Conservation (phyloP, 23 red algal species). For the Rhodosorus marinus region DNA sequence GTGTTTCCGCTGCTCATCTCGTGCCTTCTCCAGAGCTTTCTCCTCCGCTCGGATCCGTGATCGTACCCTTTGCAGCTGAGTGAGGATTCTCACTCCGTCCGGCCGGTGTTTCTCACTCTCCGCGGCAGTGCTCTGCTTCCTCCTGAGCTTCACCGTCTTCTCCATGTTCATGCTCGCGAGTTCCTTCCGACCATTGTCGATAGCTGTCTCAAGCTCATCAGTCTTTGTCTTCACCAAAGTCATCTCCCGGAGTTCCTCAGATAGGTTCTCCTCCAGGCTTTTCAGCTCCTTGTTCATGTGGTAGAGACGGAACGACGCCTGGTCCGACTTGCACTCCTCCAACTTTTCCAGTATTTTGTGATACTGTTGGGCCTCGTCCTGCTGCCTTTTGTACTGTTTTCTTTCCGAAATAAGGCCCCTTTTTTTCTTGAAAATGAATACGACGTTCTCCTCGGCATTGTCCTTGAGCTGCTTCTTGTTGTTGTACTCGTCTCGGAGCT, state of each 20-base stretch:
- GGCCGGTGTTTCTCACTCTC: slow-evolving; percentile 49
- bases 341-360: slow-evolving; percentile 32
- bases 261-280: slow-evolving; percentile 11
- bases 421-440: slow-evolving; percentile 39
- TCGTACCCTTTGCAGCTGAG: slow-evolving; percentile 11
- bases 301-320: slow-evolving; percentile 58
- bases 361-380: slow-evolving; percentile 67
- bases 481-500: slow-evolving; percentile 48
- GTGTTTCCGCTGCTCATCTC: slow-evolving; percentile 7
- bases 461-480: slow-evolving; percentile 13
- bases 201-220: slow-evolving; percentile 14
- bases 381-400: slow-evolving; percentile 57
- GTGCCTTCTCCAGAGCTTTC: slow-evolving; percentile 14
- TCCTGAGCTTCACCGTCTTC: slow-evolving; percentile 12
- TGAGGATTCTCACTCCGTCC: slow-evolving; percentile 10
- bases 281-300: slow-evolving; percentile 27
- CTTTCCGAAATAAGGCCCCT: slow-evolving; percentile 68
- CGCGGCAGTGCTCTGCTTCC: slow-evolving; percentile 9
- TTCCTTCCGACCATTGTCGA: slow-evolving; percentile 23
- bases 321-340: slow-evolving; percentile 30
- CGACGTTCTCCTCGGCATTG: slow-evolving; percentile 46
- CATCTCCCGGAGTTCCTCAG: slow-evolving; percentile 16
- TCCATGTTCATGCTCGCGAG: slow-evolving; percentile 13
- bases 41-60: slow-evolving; percentile 40
- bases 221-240: slow-evolving; percentile 19